Base-by-base conservation (phyloP, 371 early-diverging fungal species). In the Mortierella sp. region DNA sequence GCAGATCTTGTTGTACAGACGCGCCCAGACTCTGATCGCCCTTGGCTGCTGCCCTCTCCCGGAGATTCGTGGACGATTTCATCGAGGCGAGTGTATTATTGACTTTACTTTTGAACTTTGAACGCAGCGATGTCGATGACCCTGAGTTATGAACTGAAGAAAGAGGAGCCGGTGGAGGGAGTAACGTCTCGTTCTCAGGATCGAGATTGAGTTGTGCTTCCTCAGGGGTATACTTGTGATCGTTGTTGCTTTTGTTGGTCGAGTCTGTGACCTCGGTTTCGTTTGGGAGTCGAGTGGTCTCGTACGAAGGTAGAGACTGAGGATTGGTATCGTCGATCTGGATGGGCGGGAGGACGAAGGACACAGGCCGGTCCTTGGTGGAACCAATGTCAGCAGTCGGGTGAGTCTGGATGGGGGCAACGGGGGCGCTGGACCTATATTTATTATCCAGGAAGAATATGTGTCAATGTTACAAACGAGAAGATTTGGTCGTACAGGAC, bases 31-130 rank as follows among this genome's bases (percentile, higher is more conserved):
- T 37, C 37, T 3, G 37, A 37, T 37, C 37, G 9, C 9, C 9
- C 1, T 63, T 62, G 7, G 59, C 60, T 50, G 58, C 62, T 43
- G 52, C 75, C 47, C 64, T 67, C 28, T 77, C 77, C 19, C 66
- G 37, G 30, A 77, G 62, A 57, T 66, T 77, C 37, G 77, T 65
- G 0, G 72, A 68, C 5, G 77, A 77, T 61, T 68, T 77, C 37
- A 77, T 68, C 23, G 68, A 62, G 50, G 77, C 72, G 19, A 77
- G 53, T n/a, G 77, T 77, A 50, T 48, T 58, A 50, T 61, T 37
- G 50, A 77, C 69, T 7, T 72, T 68, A 29, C 68, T 72, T 60
- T 77, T 77, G 26, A 77, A 47, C 43, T 77, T 77, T 51, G 65
- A 28, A 5, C 72, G 64, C 28, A 68, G 52, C 7, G 77, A 71